Base-by-base conservation (phyloP, 805 yeast genomes). In the Hanseniaspora occidentalis region DNA sequence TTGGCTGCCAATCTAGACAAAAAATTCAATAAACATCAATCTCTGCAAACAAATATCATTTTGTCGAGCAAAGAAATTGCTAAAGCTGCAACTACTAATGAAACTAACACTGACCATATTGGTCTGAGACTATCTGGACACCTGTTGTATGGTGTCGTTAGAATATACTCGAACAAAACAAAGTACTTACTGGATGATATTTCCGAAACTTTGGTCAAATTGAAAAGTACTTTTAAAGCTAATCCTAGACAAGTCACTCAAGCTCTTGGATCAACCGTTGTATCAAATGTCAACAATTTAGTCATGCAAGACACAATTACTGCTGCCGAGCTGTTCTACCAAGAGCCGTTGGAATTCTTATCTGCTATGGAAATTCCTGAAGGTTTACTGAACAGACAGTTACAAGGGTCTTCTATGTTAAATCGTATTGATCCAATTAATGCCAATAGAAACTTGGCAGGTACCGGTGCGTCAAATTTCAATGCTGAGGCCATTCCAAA, bases 1-100 rank as follows among this genome's bases (percentile, higher is more conserved):
- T 67, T 86, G 36, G 96, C 96, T 8, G 89, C 95, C 17, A 86
- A 84, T 54, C 70, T 86, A 60, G 94, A 86, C 50, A 75, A 76
- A 50, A 79, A 78, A 48, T 70, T 84, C 25, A 70, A 86, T 34
- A 79, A 80, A 50, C 75, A 73, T 40, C 89, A 83, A 53, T 66
- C 79, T 35, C 64, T 84, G 37, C 77, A 73, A 50, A 79, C 95
- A 11, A 73, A 82, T 50, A 77, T 88, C 43, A 55, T 71, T 11
- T 71, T 76, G 44, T 79, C 88, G 14, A 73, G 80, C 22, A 65
- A 69, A 45, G 85, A 83, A 18, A 76, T 82, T 49, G 77, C 73
- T 33, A 8, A 39, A 26, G 17, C 17, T 38, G 36, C 36, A 4
- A 19, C 67, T 3, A 45, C 37, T 37, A 45, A 48, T 13, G 50